phyloP scores from a whole-genome alignment of 371 early-diverging fungal genomes.

The Phascolomyces articulosus region DNA sequence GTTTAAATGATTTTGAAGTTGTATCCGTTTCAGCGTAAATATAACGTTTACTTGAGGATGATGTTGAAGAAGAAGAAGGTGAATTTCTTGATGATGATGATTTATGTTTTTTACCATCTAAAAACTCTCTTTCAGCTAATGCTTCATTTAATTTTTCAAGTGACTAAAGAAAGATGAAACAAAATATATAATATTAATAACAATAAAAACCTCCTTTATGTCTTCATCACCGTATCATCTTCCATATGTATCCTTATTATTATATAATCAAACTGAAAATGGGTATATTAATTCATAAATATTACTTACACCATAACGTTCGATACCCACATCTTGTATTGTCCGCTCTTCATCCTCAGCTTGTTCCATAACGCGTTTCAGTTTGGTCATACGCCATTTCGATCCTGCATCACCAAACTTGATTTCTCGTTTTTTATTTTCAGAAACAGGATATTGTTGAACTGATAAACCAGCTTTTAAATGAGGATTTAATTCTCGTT shows the following conservation, averaged over 20 bases:
- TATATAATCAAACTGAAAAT: no score
- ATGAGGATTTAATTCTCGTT: constrained; percentile 56
- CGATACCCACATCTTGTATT: constrained; percentile 71
- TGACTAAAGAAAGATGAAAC: constrained; percentile 29
- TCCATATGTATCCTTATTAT: not conserved
- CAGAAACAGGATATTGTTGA: constrained; percentile 51
- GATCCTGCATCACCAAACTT: constrained; percentile 78
- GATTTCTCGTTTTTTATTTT: constrained; percentile 13
- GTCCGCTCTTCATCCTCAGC: constrained; percentile 70
- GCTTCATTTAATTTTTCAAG: constrained; percentile 71
- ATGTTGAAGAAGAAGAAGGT: not conserved
- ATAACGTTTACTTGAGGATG: constrained; percentile 19
- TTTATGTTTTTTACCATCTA: constrained; percentile 43
- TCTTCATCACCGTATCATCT: not conserved
- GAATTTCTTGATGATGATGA: constrained; percentile 2
- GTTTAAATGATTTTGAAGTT: constrained; percentile 19
- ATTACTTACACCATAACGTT: constrained; percentile 58
- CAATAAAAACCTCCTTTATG: not conserved
- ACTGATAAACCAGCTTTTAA: constrained; percentile 46
- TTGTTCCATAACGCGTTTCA: constrained; percentile 70
- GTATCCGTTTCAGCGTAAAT: constrained; percentile 37
- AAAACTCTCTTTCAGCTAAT: constrained; percentile 65
- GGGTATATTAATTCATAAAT: no score
- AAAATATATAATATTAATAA: not conserved
- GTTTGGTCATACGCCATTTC: constrained; percentile 84